Base-by-base conservation (phyloP, 805 yeast species). In the Candida alai region DNA sequence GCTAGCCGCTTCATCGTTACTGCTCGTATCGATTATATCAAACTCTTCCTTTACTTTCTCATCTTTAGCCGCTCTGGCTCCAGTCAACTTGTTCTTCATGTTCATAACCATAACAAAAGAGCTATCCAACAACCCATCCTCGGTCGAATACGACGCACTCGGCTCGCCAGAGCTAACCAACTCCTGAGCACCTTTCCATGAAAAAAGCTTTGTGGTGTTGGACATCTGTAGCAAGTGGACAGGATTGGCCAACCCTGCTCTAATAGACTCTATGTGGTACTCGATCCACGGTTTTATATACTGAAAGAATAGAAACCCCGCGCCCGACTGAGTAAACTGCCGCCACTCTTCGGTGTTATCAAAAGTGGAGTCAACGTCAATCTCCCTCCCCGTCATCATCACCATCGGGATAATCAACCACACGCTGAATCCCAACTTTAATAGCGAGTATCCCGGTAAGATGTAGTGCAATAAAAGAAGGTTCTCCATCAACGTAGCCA, bases 371-470 rank as follows among this genome's bases (percentile, higher is more conserved):
- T 30, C 33, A 19, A 13, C 17, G 12, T 44, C 37, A n/a, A 31
- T 35, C 13, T 34, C 38, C 19, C 31, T 24, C 34, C 26, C 37
- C 27, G 30, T 24, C 20, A 36, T 30, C 23, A 46, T 13, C 10
- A 61, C 45, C 41, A 68, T 46, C 5, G 77, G 75, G 19, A 73
- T 57, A 4, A 80, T 72, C 30, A 85, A 62, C 89, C 89, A 83
- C 9, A 73, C 48, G 20, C 75, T 68, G 26, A 75, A 49, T 18
- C 65, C 66, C 3, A 80, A 49, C 36, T 70, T 67, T 22, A 69
- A 27, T 1, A 81, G 47, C 4, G 72, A 53, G 45, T 70, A 75
- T 30, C 83, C 70, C 2, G 93, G 90, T 12, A 81, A 40, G 24
- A 70, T 42, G 20, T 58, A 49, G 25, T 68, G 48, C n/a, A 84